Evolutionary conservation across 345 rosid genomes (phyloP), one percentile per base, ranked within the genome.

Genomic region (Tarenaya hassleriana): DNA sequence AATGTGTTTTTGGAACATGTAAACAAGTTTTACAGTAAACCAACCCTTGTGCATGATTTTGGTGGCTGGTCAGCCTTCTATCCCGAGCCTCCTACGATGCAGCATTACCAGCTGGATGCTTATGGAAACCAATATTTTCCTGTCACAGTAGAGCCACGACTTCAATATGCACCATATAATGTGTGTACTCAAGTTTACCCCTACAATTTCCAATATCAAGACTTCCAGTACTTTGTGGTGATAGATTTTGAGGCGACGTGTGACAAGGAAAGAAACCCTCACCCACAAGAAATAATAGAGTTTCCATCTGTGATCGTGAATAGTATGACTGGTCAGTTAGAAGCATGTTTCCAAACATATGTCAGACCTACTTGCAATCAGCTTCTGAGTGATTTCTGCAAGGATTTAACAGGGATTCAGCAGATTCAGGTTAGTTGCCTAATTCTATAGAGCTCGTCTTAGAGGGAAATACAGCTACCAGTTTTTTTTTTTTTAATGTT

Each of bases 181-280:
- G 61, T 39, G 39, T 10, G 69, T 39, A n/a, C n/a, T n/a, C 77
- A 65, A 49, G 75, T 68, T 46, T 38, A 66, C 39, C 77, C 77
- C 5, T 44, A 38, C 19, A 69, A 76, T 19, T 41, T 62, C 60
- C 82, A 62, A 52, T 70, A 67, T 56, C 86, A 77, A 66, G 83
- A 77, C 41, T 74, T 77, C 31, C 77, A 69, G 46, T 70, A 76
- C 34, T 73, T 76, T 62, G 71, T 76, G 58, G 82, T 77, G 18
- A 74, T 74, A 59, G 82, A 77, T 48, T 77, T 77, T 50, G 82
- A 77, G 73, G 82, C 82, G 31, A 74, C 79, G 11, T 77, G 82
- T 33, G 77, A 69, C 49, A 77, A 67, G 58, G 77, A 66, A 34
- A 68, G 48, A 52, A 71, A 56, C 34, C 76, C 69, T 39, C 75